These are phyloP conservation scores for Golovinomyces cichoracearum DNA, from an alignment of 2,329 filamentous ascomycete species.

Conservation along the genomic window DNA sequence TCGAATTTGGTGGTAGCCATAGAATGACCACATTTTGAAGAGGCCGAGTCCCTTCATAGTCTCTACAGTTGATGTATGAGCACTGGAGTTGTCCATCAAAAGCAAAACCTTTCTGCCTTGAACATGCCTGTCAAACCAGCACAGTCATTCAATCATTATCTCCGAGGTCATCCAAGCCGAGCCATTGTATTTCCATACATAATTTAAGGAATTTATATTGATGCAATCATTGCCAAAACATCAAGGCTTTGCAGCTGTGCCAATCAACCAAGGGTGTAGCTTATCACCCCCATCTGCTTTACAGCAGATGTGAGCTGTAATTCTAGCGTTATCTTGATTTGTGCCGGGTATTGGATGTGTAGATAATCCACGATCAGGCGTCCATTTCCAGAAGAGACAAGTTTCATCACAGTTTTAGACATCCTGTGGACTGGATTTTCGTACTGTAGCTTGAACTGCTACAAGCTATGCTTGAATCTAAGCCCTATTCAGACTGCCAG, in stretches of 20 bases:
- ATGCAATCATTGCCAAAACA: not conserved
- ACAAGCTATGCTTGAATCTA: not conserved
- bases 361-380: conserved; percentile 17
- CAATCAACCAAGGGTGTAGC: conserved; percentile 1
- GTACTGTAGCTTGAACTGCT: not conserved
- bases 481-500: not conserved
- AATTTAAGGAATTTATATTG: not conserved
- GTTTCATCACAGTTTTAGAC: conserved; percentile 1
- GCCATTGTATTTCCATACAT: not conserved
- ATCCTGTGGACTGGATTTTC: not conserved
- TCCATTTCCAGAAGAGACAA: not conserved
- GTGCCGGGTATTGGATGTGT: conserved; percentile 8
- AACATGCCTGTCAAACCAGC: not conserved
- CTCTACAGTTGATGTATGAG: not conserved
- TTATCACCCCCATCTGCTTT: not conserved
- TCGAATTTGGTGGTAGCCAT: conserved; percentile 1
- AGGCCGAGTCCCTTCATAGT: not conserved
- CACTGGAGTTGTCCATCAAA: conserved; percentile 1
- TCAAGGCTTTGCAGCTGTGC: not conserved
- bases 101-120: not conserved
- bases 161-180: conserved; percentile 1
- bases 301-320: not conserved
- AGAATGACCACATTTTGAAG: not conserved
- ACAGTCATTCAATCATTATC: conserved; percentile 1
- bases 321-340: not conserved